These are phyloP conservation scores for Bryum argenteum DNA, from an alignment of 225 moss, liverwort and hornwort genomes.

Conservation along the genomic window DNA sequence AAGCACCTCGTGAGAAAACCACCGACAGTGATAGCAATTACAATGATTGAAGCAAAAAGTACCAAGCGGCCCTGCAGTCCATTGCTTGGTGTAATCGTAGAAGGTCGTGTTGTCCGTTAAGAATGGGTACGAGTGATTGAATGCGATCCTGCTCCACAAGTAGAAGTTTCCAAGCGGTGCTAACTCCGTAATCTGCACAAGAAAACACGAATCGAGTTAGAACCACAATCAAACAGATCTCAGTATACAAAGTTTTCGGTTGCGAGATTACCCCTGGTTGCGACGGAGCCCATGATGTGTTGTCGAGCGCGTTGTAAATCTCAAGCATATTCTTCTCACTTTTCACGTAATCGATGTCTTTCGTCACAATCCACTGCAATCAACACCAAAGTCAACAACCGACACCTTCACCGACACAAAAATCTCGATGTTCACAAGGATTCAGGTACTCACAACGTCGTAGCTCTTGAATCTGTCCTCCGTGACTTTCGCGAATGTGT, in stretches of 20 bases:
- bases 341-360: slow-evolving; percentile 65
- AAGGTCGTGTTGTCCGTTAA: slow-evolving; percentile 43
- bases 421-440: no score
- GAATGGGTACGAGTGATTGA: slow-evolving; percentile 52
- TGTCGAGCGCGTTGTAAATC: slow-evolving; percentile 64
- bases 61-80: slow-evolving; percentile 78
- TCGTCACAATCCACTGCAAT: slow-evolving; percentile 81
- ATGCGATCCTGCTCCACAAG: slow-evolving; percentile 55
- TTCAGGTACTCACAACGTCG: slow-evolving; percentile 64
- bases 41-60: neutral
- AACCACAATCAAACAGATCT: neutral
- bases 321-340: slow-evolving; percentile 52
- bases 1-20: slow-evolving; percentile 1
- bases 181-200: slow-evolving; percentile 63
- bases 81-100: slow-evolving; percentile 49
- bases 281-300: slow-evolving; percentile 72
- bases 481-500: slow-evolving; percentile 72
- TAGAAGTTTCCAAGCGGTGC: slow-evolving; percentile 79
- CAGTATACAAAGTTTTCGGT: neutral
- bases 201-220: neutral
- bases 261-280: slow-evolving; percentile 69
- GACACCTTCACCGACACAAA: neutral
- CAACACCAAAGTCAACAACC: slow-evolving; percentile 4
- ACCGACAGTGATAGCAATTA: neutral
- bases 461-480: slow-evolving; percentile 86